Conservation (phyloP, 108 stramenopile species). For the Pseudonitzschia delicatissima region DNA sequence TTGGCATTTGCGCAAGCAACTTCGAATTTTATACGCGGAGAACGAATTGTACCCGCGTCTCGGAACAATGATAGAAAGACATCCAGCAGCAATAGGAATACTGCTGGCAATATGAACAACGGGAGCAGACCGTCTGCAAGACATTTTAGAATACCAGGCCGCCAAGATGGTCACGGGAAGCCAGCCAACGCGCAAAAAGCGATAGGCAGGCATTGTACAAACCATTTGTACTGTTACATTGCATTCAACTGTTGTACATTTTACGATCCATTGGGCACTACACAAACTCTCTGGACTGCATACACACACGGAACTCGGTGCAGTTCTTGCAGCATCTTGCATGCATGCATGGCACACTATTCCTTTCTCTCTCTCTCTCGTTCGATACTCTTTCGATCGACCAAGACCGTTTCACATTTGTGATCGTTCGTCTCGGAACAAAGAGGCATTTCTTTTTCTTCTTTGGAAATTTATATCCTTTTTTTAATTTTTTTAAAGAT, state of each 20-base stretch:
- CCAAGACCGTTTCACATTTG: not conserved
- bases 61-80: not conserved
- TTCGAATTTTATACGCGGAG: slow-evolving; percentile 19
- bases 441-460: not conserved
- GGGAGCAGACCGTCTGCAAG: not conserved
- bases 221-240: too few species aligned
- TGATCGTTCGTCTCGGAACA: not conserved
- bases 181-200: not conserved
- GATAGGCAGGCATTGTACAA: not conserved
- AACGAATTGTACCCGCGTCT: slow-evolving; percentile 20
- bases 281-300: too few species aligned
- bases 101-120: not conserved
- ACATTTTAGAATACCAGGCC: slow-evolving; percentile 22
- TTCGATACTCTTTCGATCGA: not conserved
- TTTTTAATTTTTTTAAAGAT: not conserved
- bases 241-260: too few species aligned
- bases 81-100: slow-evolving; percentile 2
- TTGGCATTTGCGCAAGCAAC: slow-evolving; percentile 14
- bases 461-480: slow-evolving; percentile 8
- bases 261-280: too few species aligned
- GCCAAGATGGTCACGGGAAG: slow-evolving; percentile 23
- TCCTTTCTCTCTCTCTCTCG: not conserved
- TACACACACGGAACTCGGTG: not conserved
- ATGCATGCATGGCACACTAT: slow-evolving; percentile 9
- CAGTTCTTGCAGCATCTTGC: not conserved